phyloP scores from a whole-genome alignment of 306 rosid genomes.

The Acacia acuminata region DNA sequence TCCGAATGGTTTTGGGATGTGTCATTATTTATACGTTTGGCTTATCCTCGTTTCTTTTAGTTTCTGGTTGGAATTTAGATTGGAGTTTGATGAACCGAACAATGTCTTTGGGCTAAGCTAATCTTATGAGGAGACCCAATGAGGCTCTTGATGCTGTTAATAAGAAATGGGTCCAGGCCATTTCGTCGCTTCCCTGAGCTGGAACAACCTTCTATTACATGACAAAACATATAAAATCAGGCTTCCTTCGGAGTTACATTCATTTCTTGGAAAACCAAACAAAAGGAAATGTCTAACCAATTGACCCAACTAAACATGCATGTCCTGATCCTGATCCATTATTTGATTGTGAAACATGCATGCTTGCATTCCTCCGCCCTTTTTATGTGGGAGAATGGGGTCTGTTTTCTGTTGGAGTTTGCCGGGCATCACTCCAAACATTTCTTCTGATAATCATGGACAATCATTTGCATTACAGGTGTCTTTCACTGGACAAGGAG shows the following conservation, averaged over 20 bases:
- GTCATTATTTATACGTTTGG: neutral
- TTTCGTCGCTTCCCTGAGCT: neutral
- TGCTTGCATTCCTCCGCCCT: neutral
- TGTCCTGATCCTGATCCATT: neutral
- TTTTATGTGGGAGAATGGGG: constrained; percentile 7
- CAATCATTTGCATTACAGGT: constrained; percentile 57
- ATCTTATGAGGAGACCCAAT: neutral
- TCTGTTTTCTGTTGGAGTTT: constrained; percentile 18
- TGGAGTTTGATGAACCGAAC: neutral
- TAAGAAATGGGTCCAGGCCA: neutral
- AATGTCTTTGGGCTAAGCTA: neutral
- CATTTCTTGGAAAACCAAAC: constrained; percentile 1
- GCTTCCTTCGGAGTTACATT: constrained; percentile 11
- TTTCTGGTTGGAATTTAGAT: constrained; percentile 13
- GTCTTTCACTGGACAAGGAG: constrained; percentile 97
- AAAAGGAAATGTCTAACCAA: neutral
- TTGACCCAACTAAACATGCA: neutral
- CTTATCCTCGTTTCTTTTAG: constrained; percentile 12
- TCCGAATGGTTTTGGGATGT: neutral
- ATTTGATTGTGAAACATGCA: constrained; percentile 14
- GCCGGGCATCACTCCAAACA: neutral
- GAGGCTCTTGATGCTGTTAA: neutral
- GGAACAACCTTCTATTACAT: neutral
- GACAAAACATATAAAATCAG: neutral
- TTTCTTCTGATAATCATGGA: constrained; percentile 27